Evolutionary conservation across 306 rosid genomes (phyloP), one percentile per base, ranked within the genome.

Genomic region (Pterocarpus santalinus): DNA sequence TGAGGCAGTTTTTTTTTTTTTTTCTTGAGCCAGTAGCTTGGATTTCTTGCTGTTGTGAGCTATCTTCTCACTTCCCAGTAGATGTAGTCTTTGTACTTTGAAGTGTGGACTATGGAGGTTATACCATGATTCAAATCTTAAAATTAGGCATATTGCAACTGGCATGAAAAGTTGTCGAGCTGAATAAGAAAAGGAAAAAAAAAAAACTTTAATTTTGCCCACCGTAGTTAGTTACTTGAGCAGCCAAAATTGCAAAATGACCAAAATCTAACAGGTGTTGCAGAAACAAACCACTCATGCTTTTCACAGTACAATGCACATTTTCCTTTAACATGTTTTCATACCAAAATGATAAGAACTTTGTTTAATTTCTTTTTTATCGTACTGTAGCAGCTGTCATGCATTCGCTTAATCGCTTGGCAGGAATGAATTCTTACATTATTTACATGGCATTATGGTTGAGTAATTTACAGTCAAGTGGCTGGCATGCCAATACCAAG

Each of bases 111-210:
- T 1, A 15, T 67, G 30, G 62, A 51, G 41, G 51, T 72, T 60
- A 66, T 72, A 55, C 65, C 63, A 52, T 79, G 71, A 52, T 71
- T 61, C 34, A 60, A 77, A 57, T 58, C 22, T 47, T 47, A 77
- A 56, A 52, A 39, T n/a, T 49, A 32, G 56, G 82, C 47, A 41
- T 58, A 3, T 39, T 72, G 66, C 52, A 49, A 56, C 44, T 72
- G 64, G 43, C 14, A 61, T 81, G 52, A 7, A 41, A 73, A 39
- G 51, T 41, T 38, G 67, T 65, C 55, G 41, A 72, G 70, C 22
- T 64, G 35, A 55, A 51, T 61, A 15, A 55, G 38, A 16, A 65
- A 73, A 55, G 51, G 5, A 22, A 22, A 22, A 43, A 43, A 43
- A 64, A 30, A 7, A 6, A 22, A 38, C 14, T 53, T 56, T 64